Evolutionary conservation across 2,329 filamentous ascomycete species (phyloP).

Genomic region (Scleromitrula shiraiana): DNA sequence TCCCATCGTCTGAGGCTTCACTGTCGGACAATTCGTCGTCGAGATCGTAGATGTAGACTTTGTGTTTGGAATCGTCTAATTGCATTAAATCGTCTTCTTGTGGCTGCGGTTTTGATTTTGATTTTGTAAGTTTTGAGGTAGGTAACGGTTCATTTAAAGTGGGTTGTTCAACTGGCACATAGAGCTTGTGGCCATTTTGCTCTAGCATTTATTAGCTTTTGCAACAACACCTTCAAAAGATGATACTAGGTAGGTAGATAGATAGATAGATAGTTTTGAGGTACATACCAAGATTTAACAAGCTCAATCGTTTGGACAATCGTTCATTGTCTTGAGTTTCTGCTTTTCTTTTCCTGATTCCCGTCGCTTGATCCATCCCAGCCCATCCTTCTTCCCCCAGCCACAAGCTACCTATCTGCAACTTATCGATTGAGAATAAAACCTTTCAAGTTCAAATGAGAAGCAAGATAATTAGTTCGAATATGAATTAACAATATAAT

Average conservation of each 20-base stretch:
- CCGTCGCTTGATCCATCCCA: slow-evolving; percentile 28
- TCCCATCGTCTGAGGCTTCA: slow-evolving; percentile 49
- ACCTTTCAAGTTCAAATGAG: neutral
- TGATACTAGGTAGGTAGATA: no score
- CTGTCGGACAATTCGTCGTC: slow-evolving; percentile 75
- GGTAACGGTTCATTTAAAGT: slow-evolving; percentile 16
- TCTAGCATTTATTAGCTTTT: slow-evolving; percentile 38
- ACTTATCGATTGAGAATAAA: neutral
- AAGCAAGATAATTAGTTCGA: neutral
- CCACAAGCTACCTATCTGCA: slow-evolving; percentile 9
- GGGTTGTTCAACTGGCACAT: slow-evolving; percentile 53
- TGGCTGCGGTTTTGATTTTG: slow-evolving; percentile 14
- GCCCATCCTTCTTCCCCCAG: slow-evolving; percentile 10
- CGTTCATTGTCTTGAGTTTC: slow-evolving; percentile 58
- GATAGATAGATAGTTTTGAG: slow-evolving; percentile 11
- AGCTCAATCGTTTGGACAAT: slow-evolving; percentile 74
- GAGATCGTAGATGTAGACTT: slow-evolving; percentile 84
- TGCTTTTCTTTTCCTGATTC: slow-evolving; percentile 48
- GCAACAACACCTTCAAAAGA: slow-evolving; percentile 3
- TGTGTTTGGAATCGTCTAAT: slow-evolving; percentile 75
- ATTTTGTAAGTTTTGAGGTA: slow-evolving; percentile 13
- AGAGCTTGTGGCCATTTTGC: slow-evolving; percentile 54
- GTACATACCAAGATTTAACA: slow-evolving; percentile 68
- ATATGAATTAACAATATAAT: neutral
- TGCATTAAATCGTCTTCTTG: slow-evolving; percentile 60